A percentile compares a stretch with the other conserved stretches of the same genome.
Evolutionary conservation across 306 rosid genomes (phyloP).

Genomic region (Lathyrus oleraceus): DNA sequence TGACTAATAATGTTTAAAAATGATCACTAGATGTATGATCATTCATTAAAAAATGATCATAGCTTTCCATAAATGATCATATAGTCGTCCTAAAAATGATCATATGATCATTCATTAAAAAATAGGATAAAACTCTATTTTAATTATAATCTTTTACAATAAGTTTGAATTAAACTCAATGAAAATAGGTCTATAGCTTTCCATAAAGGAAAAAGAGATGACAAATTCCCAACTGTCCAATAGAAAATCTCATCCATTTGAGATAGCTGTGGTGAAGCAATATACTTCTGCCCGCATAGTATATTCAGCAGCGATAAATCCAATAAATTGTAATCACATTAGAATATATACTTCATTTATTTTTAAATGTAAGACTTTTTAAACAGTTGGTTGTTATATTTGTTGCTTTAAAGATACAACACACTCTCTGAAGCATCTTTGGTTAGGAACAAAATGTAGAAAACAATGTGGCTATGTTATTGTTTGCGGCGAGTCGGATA

Average conservation of each 20-base stretch:
- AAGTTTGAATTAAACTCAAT: no score
- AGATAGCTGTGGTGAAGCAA: conserved; percentile 13
- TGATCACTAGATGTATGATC: no score
- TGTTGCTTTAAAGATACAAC: background rate
- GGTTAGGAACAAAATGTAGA: conserved; percentile 15
- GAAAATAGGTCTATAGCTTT: no score
- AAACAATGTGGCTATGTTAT: background rate
- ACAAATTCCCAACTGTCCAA: conserved; percentile 24
- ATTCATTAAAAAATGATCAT: no score
- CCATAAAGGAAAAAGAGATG: background rate
- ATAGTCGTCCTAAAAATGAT: no score
- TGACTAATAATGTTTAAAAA: background rate
- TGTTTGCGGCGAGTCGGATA: background rate
- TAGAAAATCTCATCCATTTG: conserved; percentile 26
- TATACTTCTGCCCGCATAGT: background rate
- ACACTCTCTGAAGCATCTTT: background rate
- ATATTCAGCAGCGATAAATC: conserved; percentile 14
- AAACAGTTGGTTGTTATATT: background rate
- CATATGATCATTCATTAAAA: background rate
- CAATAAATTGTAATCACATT: conserved; percentile 20
- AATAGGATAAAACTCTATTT: background rate
- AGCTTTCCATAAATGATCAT: no score
- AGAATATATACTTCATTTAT: background rate
- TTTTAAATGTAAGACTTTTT: background rate
- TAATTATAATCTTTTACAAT: background rate